phyloP scores from a whole-genome alignment of 495 filamentous ascomycete genomes.

The Neurospora sp. region DNA sequence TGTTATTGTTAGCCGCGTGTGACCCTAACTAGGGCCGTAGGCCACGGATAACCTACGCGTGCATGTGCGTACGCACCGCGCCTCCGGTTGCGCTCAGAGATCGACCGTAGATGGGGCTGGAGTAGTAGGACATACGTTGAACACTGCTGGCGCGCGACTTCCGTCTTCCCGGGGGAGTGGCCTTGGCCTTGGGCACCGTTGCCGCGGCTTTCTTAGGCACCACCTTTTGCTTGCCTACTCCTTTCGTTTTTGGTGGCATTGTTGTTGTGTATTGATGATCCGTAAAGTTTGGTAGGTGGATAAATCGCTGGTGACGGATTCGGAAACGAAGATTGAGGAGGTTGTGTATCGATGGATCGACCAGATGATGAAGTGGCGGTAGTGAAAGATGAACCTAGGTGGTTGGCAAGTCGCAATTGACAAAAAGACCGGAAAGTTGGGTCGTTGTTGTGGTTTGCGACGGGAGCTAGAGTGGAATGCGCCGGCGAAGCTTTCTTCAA shows the following conservation, averaged over 20 bases:
- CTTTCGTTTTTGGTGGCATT: neutral
- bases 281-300: neutral
- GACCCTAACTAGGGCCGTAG: neutral
- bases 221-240: neutral
- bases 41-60: neutral
- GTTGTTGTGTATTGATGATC: neutral
- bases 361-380: neutral
- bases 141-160: conserved; percentile 11
- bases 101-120: neutral
- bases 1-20: neutral
- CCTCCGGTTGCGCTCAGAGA: neutral
- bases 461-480: neutral
- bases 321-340: neutral
- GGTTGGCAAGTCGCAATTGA: neutral
- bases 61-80: too few relatives aligned
- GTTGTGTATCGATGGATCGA: neutral
- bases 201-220: neutral
- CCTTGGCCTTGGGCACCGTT: neutral
- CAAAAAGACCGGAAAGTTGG: neutral
- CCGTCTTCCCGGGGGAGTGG: neutral
- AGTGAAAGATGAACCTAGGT: neutral
- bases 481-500: neutral
- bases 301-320: neutral
- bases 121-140: conserved; percentile 16
- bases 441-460: neutral